phyloP scores from a whole-genome alignment of 1,284 basidiomycete species.

The Moesziomyces antarcticus region DNA sequence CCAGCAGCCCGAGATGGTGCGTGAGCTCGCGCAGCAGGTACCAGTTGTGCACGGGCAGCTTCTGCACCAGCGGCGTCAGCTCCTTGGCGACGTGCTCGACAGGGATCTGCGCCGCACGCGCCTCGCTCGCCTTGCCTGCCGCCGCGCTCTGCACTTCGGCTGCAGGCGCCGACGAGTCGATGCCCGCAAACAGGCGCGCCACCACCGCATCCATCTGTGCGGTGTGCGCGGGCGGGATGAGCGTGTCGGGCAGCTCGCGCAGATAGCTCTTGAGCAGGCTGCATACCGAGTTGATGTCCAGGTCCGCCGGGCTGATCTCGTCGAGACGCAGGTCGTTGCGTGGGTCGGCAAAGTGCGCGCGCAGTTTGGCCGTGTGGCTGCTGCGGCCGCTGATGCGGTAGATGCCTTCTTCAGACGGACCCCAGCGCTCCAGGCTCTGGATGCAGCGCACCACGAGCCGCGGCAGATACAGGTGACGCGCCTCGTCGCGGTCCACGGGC shows the following conservation, averaged over 20 bases:
- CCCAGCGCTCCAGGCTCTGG: constrained; percentile 61
- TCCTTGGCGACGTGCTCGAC: constrained; percentile 2
- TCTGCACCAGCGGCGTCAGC: constrained; percentile 40
- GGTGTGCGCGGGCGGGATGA: constrained; percentile 35
- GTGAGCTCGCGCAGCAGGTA: constrained; percentile 63
- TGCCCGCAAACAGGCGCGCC: constrained; percentile 9
- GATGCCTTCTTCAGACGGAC: constrained; percentile 61
- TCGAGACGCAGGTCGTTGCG: constrained; percentile 50
- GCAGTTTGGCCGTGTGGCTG: constrained; percentile 61
- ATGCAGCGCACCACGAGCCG: constrained; percentile 61
- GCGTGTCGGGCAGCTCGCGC: constrained; percentile 57
- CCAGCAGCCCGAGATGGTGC: constrained; percentile 51
- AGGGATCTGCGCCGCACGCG: constrained; percentile 9
- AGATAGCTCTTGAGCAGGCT: constrained; percentile 64
- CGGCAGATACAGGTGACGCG: constrained; percentile 52
- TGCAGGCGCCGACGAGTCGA: not conserved
- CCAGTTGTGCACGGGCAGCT: constrained; percentile 57
- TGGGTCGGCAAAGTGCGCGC: constrained; percentile 46
- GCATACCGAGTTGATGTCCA: constrained; percentile 66
- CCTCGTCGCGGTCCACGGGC: constrained; percentile 37
- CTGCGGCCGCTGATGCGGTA: constrained; percentile 63
- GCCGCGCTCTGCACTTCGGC: not conserved
- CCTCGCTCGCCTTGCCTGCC: constrained; percentile 16
- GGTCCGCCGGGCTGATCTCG: constrained; percentile 60
- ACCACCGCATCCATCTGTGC: constrained; percentile 36